phyloP scores from a whole-genome alignment of 73 alveolate species.

The Blepharisma japonicum region DNA sequence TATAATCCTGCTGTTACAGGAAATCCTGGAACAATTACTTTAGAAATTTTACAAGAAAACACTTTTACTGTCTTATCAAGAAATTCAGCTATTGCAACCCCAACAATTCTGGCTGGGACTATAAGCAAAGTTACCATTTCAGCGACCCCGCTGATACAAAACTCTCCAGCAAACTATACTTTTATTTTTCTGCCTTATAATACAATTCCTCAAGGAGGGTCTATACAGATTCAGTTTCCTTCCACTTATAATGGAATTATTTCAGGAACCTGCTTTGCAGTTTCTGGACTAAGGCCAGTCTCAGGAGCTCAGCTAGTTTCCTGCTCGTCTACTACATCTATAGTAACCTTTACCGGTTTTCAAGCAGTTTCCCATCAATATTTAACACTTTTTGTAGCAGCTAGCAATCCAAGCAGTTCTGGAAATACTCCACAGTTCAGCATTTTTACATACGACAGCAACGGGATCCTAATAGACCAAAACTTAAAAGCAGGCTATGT shows the following conservation, averaged over 20 bases:
- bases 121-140: background rate
- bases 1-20: slow-evolving; percentile 23
- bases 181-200: slow-evolving; percentile 29
- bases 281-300: slow-evolving; percentile 8
- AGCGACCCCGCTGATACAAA: slow-evolving; percentile 11
- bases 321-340: background rate
- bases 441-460: background rate
- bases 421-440: slow-evolving; percentile 16
- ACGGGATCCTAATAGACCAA: background rate
- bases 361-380: slow-evolving; percentile 19
- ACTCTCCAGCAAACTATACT: slow-evolving; percentile 12
- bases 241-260: background rate
- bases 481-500: slow-evolving; percentile 27
- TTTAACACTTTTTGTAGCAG: background rate
- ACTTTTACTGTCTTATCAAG: slow-evolving; percentile 23
- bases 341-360: slow-evolving; percentile 14
- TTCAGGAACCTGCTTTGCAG: background rate
- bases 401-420: slow-evolving; percentile 11
- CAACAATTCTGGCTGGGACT: slow-evolving; percentile 26
- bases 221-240: slow-evolving; percentile 8
- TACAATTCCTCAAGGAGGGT: slow-evolving; percentile 28
- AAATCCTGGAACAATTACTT: slow-evolving; percentile 4
- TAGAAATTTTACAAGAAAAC: slow-evolving; percentile 10
- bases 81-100: background rate
- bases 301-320: slow-evolving; percentile 14